Conservation (phyloP, 2,329 filamentous ascomycete species). For the Aspergillus japonicus region DNA sequence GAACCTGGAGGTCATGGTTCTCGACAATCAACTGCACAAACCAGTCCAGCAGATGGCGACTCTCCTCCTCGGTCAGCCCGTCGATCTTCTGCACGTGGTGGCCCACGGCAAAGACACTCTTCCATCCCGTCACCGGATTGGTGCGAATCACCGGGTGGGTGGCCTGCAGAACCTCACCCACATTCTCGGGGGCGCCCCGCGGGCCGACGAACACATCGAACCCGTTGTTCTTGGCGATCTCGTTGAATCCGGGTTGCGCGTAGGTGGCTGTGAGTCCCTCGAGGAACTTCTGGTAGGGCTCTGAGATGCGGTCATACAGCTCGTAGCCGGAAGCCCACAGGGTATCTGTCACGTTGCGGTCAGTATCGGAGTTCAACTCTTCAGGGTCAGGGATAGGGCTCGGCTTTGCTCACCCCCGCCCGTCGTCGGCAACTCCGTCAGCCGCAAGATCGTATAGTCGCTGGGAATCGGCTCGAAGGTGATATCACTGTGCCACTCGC, state of each 20-base stretch:
- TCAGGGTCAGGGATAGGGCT: too few species aligned
- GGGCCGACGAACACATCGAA: conserved; percentile 41
- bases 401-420: conserved; percentile 36
- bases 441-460: conserved; percentile 49
- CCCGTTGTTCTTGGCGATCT: conserved; percentile 40
- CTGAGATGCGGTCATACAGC: conserved; percentile 63
- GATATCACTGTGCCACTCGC: conserved; percentile 52
- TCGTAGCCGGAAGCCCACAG: conserved; percentile 69
- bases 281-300: conserved; percentile 57
- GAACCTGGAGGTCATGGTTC: conserved; percentile 45
- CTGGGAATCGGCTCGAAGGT: conserved; percentile 50
- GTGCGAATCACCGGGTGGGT: conserved; percentile 50
- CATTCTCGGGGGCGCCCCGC: conserved; percentile 56
- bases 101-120: conserved; percentile 38
- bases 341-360: conserved; percentile 46
- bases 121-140: conserved; percentile 50
- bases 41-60: conserved; percentile 32
- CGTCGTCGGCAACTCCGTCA: conserved; percentile 44
- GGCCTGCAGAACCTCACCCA: conserved; percentile 51
- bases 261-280: conserved; percentile 59
- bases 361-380: background rate
- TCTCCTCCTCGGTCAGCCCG: conserved; percentile 34
- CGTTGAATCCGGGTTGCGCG: conserved; percentile 51
- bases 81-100: conserved; percentile 34
- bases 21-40: conserved; percentile 40